These are phyloP conservation scores for Colletotrichum graminicola DNA, from an alignment of 2,329 filamentous ascomycete genomes.

Conservation along the genomic window DNA sequence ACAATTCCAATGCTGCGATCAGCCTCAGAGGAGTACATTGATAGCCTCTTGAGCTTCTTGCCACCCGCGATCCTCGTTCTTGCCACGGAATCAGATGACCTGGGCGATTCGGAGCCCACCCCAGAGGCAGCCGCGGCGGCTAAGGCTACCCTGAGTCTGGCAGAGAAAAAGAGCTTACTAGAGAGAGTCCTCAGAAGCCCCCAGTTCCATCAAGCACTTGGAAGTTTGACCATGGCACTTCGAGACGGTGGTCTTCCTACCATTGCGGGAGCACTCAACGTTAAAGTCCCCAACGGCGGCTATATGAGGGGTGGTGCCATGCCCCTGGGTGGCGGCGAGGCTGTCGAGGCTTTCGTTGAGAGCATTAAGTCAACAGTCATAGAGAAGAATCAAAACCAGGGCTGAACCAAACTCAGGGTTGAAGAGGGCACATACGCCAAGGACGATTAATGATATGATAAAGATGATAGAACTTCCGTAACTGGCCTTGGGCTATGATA, in stretches of 20 bases:
- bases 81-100: conserved; percentile 72
- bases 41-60: conserved; percentile 81
- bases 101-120: conserved; percentile 73
- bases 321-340: conserved; percentile 88
- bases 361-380: conserved; percentile 86
- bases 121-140: conserved; percentile 78
- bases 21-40: conserved; percentile 74
- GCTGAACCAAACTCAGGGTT: conserved; percentile 45
- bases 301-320: conserved; percentile 82
- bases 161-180: conserved; percentile 84
- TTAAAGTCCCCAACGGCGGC: conserved; percentile 87
- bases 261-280: conserved; percentile 85
- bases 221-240: conserved; percentile 87
- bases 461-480: conserved; percentile 15
- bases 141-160: conserved; percentile 77
- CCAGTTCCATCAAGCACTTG: conserved; percentile 89
- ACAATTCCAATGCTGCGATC: conserved; percentile 82
- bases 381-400: conserved; percentile 60
- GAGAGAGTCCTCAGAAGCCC: conserved; percentile 88
- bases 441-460: conserved; percentile 17
- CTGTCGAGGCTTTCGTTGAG: conserved; percentile 90
- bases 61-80: conserved; percentile 84
- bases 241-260: conserved; percentile 91
- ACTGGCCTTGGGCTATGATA: neutral
- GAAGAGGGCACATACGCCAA: conserved; percentile 4